Evolutionary conservation across 495 filamentous ascomycete genomes (phyloP), one percentile per base, ranked within the genome.

Genomic region (Daldinia vernicosa): DNA sequence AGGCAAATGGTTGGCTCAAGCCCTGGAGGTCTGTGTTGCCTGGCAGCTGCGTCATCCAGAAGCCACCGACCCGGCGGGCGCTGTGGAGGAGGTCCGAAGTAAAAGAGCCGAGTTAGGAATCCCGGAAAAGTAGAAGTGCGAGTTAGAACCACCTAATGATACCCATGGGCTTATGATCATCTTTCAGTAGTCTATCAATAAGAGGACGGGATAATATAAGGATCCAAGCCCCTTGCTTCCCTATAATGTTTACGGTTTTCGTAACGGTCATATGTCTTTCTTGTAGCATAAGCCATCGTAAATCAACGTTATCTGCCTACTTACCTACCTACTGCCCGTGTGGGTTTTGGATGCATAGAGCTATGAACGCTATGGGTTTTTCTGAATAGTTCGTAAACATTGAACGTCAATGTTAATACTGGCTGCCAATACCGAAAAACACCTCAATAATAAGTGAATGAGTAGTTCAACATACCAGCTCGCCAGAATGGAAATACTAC

Each of bases 21-120:
- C 93, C 14, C 75, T 95, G 50, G 88, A 92, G 7, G 80, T 90
- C 15, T 88, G 89, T 30, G 84, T 95, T 77, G 87, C 88, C 62
- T 98, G 93, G 92, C 96, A 98, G 81, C 82, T 98, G 28, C 82
- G 90, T 32, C 87, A 98, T 76, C 93, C 94, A 3, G 86, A 86
- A 2, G 80, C 78, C 6, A 83, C 81, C 6, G 88, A 91, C 58
- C 84, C 89, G 17, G 76, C 83, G 6, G 85, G 82, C 22, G 92
- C 85, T 5, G 82, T 97, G 64, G 87, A 92, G 67, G 88, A 90
- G 73, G 84, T 95, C 17, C 65, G 76, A 43, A 76, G 75, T 43
- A 84, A 82, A 75, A 82, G 81, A 69, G 76, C 78, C 51, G 89
- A 92, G 76, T 78, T 93, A 58, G 83, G 83, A 40, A 84, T 90